phyloP scores from a whole-genome alignment of 176 grass and related monocot species.

The Musa beccarii region DNA sequence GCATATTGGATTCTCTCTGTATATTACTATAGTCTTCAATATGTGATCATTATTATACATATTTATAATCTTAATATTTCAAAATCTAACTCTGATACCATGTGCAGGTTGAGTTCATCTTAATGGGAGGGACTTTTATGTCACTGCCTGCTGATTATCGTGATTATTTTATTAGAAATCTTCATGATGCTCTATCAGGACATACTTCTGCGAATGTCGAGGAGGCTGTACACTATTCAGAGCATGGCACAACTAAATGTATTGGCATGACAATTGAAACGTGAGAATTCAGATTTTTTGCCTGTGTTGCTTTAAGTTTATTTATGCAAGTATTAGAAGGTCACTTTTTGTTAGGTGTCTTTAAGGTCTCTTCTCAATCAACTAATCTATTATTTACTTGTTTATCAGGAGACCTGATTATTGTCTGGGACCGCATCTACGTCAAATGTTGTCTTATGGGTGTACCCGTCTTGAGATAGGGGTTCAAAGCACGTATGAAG shows the following conservation, averaged over 20 bases:
- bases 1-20: neutral
- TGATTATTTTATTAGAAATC: constrained; percentile 98
- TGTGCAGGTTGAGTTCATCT: constrained; percentile 82
- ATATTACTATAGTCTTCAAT: neutral
- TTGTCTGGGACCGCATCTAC: constrained; percentile 81
- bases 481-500: constrained; percentile 97
- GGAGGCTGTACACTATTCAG: constrained; percentile 94
- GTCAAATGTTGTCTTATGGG: constrained; percentile 92
- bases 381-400: neutral
- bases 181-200: constrained; percentile 88
- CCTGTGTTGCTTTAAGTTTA: neutral
- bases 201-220: constrained; percentile 97
- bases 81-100: neutral
- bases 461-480: constrained; percentile 96
- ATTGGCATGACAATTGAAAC: constrained; percentile 99
- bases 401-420: constrained; percentile 93
- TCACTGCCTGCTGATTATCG: constrained; percentile 86
- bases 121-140: constrained; percentile 99
- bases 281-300: constrained; percentile 25
- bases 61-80: neutral
- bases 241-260: constrained; percentile 87
- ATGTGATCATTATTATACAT: no score
- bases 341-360: neutral
- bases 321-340: neutral
- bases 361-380: neutral